Base-by-base conservation (phyloP, 495 filamentous ascomycete species). In the Beverwykella pulmonaria region DNA sequence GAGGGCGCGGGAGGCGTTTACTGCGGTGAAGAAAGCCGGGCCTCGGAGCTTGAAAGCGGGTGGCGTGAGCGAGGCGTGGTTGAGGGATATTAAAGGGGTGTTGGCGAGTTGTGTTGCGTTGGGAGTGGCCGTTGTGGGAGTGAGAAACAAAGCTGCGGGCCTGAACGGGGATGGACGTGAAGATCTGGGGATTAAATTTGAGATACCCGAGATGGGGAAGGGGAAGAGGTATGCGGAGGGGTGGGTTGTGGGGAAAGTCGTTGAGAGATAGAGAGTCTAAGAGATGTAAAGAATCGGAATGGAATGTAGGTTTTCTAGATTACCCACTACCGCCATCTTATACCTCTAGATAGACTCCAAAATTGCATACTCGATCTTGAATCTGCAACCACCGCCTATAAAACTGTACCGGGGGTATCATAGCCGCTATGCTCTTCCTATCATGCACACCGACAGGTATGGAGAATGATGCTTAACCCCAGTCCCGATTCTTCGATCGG, bases 181-280 rank as follows among this genome's bases (percentile, higher is more conserved):
- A 50, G 57, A 41, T 27, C 20, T 60, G 59, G 59, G 53, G 23
- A 23, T 75, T 39, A 68, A 61, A 46, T 63, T 74, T 5, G 57
- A 68, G 19, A 66, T 71, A 46, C 69, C 82, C 25, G 59, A 53
- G 22, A 65, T 53, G 3, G 72, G 62, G 61, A 65, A 22, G 15
- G 70, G 59, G 46, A 63, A 65, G 57, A 73, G 76, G 59, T 78
- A 89, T 79, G 86, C 90, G 78, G 86, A 87, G 68, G 91, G 88
- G 86, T 94, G 91, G 91, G 80, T 86, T 63, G 88, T 93, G 61
- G 90, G 89, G 5, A 87, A 86, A 74, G 67, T 92, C 25, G 60
- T 58, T 20, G 68, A 46, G 56, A 12, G 10, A 55, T 71, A 46
- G 54, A 17, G 30, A 34, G 12, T 4, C 12, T 34, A 6, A 17